Base-by-base conservation (phyloP, 2,329 filamentous ascomycete genomes). In the Tolypocladium amazonense region DNA sequence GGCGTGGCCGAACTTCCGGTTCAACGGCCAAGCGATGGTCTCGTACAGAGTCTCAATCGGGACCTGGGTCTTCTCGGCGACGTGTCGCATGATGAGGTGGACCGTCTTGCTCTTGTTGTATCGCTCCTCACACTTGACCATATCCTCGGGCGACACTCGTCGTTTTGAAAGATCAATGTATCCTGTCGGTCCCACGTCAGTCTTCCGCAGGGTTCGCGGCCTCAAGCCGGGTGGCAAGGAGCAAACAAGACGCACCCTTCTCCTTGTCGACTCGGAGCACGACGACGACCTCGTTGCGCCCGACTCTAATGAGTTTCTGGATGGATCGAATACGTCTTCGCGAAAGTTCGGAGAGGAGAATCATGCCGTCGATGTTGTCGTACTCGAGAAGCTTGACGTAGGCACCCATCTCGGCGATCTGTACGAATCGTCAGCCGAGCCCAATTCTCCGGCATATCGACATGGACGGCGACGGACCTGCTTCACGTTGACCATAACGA, bases 101-200 rank as follows among this genome's bases (percentile, higher is more conserved):
- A 97, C 94, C 82, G 96, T 95, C 82, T 99, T 99, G 81, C 91
- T 90, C 87, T 99, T 99, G 85, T 99, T 99, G 84, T 97, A 99
- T 68, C 94, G 87, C 81, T 99, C 94, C 75, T 99, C 94, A 75
- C 95, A 99, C 80, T 97, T 97, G 68, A 96, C 83, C 65, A 97
- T 94, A 79, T 99, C 94, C 75, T 99, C 94, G 53, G 94, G 89
- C 52, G 92, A 97, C 62, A 99, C 94, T 80, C 94, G 89, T 73
- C 94, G 92, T 83, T 99, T 99, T 64, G 92, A 96, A 73, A 99
- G 80, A 88, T 99, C 94, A 71, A 99, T 99, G 74, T 99, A 99
- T 64, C 92, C 75, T 77, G 63, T 47, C 52, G 43, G 50, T 15
- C 2, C 55, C 25, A 60, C 4, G 45, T 69, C 62, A 70, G 63